phyloP scores from a whole-genome alignment of 2,329 filamentous ascomycete species.

The Colletotrichum sp. region DNA sequence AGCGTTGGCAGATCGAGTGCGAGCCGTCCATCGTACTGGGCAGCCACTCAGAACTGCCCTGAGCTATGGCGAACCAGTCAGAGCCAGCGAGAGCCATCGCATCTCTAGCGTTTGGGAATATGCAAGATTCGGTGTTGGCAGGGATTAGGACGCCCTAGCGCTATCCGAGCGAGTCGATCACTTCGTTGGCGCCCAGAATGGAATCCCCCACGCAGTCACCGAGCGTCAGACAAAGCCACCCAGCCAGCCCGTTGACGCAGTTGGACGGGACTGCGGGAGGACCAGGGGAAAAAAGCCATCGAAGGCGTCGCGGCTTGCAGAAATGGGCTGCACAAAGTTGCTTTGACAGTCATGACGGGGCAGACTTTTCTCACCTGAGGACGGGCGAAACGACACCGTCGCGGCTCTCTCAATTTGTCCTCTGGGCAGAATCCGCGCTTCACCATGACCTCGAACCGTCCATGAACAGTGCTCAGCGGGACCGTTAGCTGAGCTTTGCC shows the following conservation, averaged over 20 bases:
- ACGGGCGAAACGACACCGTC: conserved; percentile 1
- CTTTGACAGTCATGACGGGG: conserved; percentile 15
- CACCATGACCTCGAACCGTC: not conserved
- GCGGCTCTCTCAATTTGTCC: not conserved
- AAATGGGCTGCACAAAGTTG: not conserved
- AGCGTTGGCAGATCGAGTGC: not conserved
- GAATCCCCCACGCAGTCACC: conserved; percentile 16
- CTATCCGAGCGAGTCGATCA: conserved; percentile 18
- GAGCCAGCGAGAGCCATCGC: conserved; percentile 14
- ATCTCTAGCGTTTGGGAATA: conserved; percentile 20
- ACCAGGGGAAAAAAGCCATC: not conserved
- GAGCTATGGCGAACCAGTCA: conserved; percentile 11
- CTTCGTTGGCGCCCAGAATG: conserved; percentile 11
- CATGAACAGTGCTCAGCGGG: not conserved
- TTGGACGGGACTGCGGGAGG: not conserved
- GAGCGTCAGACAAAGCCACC: conserved; percentile 11
- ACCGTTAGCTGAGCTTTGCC: not conserved
- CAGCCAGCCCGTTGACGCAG: not conserved
- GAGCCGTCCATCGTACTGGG: not conserved
- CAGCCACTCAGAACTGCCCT: conserved; percentile 1
- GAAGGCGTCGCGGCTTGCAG: not conserved
- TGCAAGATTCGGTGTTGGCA: conserved; percentile 22
- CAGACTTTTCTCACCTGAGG: conserved; percentile 10
- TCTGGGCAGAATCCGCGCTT: not conserved
- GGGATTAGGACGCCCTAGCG: conserved; percentile 17